Percentiles rank a stretch among this genome's conserved stretches.
phyloP scores from a whole-genome alignment of 257 asterid species.

The Thymus quinquecostatus region DNA sequence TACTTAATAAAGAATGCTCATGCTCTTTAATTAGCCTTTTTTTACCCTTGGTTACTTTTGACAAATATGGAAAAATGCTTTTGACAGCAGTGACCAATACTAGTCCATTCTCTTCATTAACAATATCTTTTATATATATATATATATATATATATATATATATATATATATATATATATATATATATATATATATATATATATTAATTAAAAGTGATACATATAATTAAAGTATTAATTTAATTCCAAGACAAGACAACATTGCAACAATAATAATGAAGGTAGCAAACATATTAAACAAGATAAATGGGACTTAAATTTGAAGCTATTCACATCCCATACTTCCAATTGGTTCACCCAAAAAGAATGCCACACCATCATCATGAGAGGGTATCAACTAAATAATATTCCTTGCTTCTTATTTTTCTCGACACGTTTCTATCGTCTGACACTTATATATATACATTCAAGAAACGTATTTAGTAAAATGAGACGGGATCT shows the following conservation, averaged over 20 bases:
- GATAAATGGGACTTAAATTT: constrained; percentile 35
- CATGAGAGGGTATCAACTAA: constrained; percentile 26
- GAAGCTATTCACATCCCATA: constrained; percentile 32
- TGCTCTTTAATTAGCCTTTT: background rate
- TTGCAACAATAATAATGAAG: constrained; percentile 30
- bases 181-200: too few relatives aligned
- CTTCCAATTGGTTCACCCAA: constrained; percentile 28
- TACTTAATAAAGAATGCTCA: background rate
- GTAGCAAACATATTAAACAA: constrained; percentile 24
- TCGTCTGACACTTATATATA: background rate
- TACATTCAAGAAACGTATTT: background rate
- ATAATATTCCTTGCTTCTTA: too few relatives aligned
- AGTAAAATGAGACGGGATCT: too few relatives aligned
- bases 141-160: too few relatives aligned
- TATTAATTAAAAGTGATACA: too few relatives aligned
- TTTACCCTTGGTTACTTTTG: background rate
- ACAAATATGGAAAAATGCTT: background rate
- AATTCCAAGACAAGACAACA: constrained; percentile 30
- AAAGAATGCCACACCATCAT: constrained; percentile 29
- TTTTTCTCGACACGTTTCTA: background rate
- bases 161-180: too few relatives aligned
- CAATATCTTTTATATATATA: too few relatives aligned
- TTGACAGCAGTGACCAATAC: too few relatives aligned
- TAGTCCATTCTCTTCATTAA: too few relatives aligned
- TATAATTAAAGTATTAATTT: background rate